Conservation (phyloP, 805 yeast species). For the Metschnikowia cubensis region DNA sequence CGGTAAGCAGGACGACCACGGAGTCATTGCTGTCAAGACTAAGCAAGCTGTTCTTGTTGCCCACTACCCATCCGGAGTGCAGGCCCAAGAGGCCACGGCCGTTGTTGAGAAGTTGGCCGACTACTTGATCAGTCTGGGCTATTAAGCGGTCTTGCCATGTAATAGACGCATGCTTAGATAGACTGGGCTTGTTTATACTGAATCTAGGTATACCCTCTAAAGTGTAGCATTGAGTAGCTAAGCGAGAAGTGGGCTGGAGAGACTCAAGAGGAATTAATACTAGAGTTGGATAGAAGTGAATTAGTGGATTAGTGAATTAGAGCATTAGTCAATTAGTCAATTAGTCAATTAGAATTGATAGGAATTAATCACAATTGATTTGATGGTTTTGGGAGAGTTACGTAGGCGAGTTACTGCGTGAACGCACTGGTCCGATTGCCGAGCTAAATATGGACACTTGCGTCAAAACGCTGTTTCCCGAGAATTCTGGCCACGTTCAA, state of each 20-base stretch:
- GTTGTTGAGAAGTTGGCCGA: slow-evolving; percentile 96
- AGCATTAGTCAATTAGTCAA: too few species aligned
- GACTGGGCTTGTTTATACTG: background rate
- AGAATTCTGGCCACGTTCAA: background rate
- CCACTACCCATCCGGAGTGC: slow-evolving; percentile 89
- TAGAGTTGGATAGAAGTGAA: too few species aligned
- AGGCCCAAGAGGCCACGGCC: slow-evolving; percentile 92
- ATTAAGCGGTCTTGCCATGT: slow-evolving; percentile 36
- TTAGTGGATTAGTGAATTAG: too few species aligned
- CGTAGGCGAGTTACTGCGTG: background rate
- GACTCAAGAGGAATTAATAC: too few species aligned
- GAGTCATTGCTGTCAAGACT: slow-evolving; percentile 87
- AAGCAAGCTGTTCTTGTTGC: slow-evolving; percentile 88
- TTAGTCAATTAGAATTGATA: too few species aligned
- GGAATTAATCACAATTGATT: too few species aligned
- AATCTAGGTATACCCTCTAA: background rate
- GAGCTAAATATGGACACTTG: background rate
- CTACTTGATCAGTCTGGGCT: slow-evolving; percentile 83
- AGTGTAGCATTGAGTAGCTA: background rate
- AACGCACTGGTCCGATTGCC: background rate
- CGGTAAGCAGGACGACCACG: slow-evolving; percentile 86
- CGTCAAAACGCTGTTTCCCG: background rate
- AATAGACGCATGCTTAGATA: background rate
- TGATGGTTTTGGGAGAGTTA: too few species aligned
- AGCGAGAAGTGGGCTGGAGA: background rate